Conservation (phyloP, 345 rosid genomes). For the Sonneratia alba region DNA sequence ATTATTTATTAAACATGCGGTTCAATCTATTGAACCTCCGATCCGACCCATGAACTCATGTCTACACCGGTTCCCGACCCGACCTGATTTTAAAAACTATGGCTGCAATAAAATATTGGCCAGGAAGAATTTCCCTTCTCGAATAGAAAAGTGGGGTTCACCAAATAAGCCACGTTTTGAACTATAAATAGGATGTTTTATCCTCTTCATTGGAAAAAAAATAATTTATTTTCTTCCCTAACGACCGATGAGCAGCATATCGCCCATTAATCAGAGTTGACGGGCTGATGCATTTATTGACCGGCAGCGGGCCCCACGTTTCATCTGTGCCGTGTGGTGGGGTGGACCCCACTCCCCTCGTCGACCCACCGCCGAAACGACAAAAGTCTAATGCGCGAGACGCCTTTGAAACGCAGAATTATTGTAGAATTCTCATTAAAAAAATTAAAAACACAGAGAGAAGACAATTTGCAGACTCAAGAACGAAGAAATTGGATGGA, state of each 20-base stretch:
- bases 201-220: not conserved
- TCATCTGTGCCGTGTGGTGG: not conserved
- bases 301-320: not conserved
- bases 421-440: not conserved
- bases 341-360: not conserved
- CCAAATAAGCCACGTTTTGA: too few species aligned
- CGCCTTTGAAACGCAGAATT: not conserved
- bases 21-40: too few species aligned
- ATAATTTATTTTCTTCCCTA: not conserved
- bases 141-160: not conserved
- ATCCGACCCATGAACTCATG: too few species aligned
- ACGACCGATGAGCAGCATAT: not conserved
- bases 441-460: too few species aligned
- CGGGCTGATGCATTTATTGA: constrained; percentile 2
- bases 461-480: not conserved
- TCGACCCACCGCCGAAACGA: not conserved
- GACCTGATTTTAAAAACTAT: too few species aligned
- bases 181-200: too few species aligned
- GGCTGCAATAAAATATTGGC: too few species aligned
- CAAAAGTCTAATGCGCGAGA: not conserved
- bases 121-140: too few species aligned
- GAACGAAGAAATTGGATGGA: too few species aligned
- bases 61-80: too few species aligned
- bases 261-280: not conserved
- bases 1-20: too few species aligned